A percentile compares a stretch with the other conserved stretches of the same genome.
These are phyloP conservation scores for Kuraishia piskuri DNA, from an alignment of 805 yeast genomes.

Conservation along the genomic window DNA sequence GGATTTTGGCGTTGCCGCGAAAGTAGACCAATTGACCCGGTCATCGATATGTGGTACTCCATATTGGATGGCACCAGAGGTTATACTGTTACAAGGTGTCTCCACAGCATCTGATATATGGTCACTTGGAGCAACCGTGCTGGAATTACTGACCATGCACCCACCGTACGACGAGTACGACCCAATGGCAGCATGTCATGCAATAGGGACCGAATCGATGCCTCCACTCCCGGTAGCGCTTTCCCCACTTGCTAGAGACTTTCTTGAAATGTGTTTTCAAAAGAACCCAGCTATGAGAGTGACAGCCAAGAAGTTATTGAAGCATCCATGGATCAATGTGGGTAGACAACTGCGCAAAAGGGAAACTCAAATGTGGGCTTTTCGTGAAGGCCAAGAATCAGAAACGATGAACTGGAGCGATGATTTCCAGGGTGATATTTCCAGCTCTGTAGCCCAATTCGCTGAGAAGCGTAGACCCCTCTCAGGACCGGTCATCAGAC, in stretches of 20 bases:
- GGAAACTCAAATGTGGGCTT: neutral
- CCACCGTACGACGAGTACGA: slow-evolving; percentile 81
- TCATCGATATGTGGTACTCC: slow-evolving; percentile 73
- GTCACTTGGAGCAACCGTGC: slow-evolving; percentile 93
- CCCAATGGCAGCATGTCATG: slow-evolving; percentile 75
- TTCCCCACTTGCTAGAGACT: slow-evolving; percentile 37
- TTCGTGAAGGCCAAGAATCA: neutral
- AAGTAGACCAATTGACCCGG: slow-evolving; percentile 18
- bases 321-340: slow-evolving; percentile 61
- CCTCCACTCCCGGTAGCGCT: slow-evolving; percentile 58
- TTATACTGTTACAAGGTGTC: slow-evolving; percentile 76
- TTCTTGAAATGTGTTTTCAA: slow-evolving; percentile 60
- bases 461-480: neutral
- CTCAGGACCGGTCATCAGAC: neutral
- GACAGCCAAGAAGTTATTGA: slow-evolving; percentile 43
- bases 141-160: slow-evolving; percentile 75
- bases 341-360: slow-evolving; percentile 35
- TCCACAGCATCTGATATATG: slow-evolving; percentile 85
- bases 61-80: slow-evolving; percentile 99
- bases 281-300: slow-evolving; percentile 55
- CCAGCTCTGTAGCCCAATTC: neutral
- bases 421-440: neutral
- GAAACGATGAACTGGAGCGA: neutral
- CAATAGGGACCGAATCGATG: slow-evolving; percentile 67
- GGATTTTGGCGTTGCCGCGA: slow-evolving; percentile 77